Conservation (phyloP, 2,329 filamentous ascomycete species). For the Zymoseptoria crescenta region DNA sequence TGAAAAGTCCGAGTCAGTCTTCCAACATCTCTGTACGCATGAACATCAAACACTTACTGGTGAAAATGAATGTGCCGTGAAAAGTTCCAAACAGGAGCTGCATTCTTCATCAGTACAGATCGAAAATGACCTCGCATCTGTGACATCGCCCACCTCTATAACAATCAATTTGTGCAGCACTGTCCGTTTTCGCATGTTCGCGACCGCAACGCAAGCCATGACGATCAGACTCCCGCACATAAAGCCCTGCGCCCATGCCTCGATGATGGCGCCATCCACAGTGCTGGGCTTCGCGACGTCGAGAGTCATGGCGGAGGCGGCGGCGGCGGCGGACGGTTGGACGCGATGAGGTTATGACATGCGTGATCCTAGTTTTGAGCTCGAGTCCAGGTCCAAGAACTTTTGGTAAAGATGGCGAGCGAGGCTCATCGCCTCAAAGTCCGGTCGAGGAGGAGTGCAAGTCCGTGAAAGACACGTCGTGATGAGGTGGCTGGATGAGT, state of each 20-base stretch:
- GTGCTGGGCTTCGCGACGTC: slow-evolving; percentile 23
- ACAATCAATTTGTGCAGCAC: slow-evolving; percentile 45
- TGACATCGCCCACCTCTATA: slow-evolving; percentile 33
- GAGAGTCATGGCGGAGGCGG: slow-evolving; percentile 12
- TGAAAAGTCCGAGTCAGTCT: slow-evolving; percentile 7
- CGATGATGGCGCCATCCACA: slow-evolving; percentile 19
- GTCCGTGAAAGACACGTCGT: not conserved
- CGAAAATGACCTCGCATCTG: not conserved
- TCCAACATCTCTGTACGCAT: not conserved
- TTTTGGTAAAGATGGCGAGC: not conserved
- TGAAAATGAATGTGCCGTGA: slow-evolving; percentile 53
- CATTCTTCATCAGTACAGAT: not conserved
- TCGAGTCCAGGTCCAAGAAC: not conserved
- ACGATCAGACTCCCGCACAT: slow-evolving; percentile 37
- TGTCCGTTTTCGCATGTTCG: slow-evolving; percentile 42
- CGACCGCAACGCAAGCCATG: slow-evolving; percentile 41
- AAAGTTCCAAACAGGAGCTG: slow-evolving; percentile 35
- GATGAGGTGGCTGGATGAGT: not conserved
- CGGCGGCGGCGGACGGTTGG: no score
- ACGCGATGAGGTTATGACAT: not conserved
- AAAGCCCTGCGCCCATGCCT: slow-evolving; percentile 29
- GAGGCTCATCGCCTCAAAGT: not conserved
- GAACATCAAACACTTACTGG: slow-evolving; percentile 22
- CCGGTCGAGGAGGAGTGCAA: not conserved
- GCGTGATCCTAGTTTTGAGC: not conserved